Percentiles rank a stretch among this genome's conserved stretches.
Conservation (phyloP, 192 early-diverging fungal species). For the Backusella liffmaniae region DNA sequence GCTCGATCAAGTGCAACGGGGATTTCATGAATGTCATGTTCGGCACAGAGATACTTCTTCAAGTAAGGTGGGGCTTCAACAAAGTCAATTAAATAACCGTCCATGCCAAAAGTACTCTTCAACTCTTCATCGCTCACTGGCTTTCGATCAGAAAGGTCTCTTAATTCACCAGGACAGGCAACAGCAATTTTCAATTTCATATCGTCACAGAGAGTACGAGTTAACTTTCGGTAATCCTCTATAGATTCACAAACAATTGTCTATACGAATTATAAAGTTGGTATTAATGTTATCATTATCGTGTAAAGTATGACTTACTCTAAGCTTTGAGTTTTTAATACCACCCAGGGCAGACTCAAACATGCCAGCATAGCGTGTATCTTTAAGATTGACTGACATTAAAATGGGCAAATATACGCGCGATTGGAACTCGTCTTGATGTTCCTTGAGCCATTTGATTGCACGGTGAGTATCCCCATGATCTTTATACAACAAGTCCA, state of each 20-base stretch:
- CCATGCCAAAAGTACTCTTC: constrained; percentile 58
- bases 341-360: constrained; percentile 59
- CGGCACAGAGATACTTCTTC: constrained; percentile 61
- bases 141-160: constrained; percentile 28
- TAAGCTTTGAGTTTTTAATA: constrained; percentile 41
- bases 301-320: constrained; percentile 36
- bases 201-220: constrained; percentile 61
- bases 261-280: constrained; percentile 35
- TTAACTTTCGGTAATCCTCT: constrained; percentile 75
- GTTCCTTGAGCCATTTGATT: constrained; percentile 65
- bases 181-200: constrained; percentile 61
- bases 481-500: constrained; percentile 48
- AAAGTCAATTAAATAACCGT: constrained; percentile 71
- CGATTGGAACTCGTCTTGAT: constrained; percentile 62
- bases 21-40: constrained; percentile 57
- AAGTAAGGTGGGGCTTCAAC: constrained; percentile 70
- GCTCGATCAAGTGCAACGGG: constrained; percentile 25
- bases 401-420: constrained; percentile 73
- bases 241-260: constrained; percentile 77
- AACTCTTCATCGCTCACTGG: constrained; percentile 34
- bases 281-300: neutral
- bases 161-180: constrained; percentile 40
- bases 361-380: constrained; percentile 58
- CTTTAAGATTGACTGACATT: constrained; percentile 69
- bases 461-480: constrained; percentile 61